Conservation (phyloP, 2,329 filamentous ascomycete species). For the Penicillium sp. region DNA sequence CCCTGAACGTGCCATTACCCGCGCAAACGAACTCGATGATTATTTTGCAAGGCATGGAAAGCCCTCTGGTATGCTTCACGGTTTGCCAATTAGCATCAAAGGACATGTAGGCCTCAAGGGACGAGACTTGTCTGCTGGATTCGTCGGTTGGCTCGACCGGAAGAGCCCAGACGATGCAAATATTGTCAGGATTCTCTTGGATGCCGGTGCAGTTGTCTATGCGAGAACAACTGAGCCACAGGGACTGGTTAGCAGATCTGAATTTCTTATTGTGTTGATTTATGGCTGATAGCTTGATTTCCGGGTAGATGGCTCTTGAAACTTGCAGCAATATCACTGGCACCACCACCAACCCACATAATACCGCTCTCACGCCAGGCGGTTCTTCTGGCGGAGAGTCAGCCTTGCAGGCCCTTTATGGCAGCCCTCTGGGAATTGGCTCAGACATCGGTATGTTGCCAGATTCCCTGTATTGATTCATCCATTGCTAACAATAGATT, state of each 20-base stretch:
- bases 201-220: constrained; percentile 32
- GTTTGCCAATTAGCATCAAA: constrained; percentile 52
- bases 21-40: constrained; percentile 43
- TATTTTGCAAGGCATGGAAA: constrained; percentile 29
- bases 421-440: constrained; percentile 24
- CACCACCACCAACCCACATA: constrained; percentile 24
- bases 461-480: neutral
- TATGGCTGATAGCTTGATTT: neutral
- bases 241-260: constrained; percentile 7
- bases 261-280: neutral
- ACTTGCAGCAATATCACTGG: constrained; percentile 32
- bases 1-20: constrained; percentile 43
- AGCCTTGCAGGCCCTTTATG: constrained; percentile 21
- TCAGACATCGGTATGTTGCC: constrained; percentile 19
- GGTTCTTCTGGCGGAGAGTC: constrained; percentile 26
- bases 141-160: constrained; percentile 27
- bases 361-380: constrained; percentile 20
- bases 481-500: neutral
- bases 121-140: constrained; percentile 25
- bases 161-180: constrained; percentile 23
- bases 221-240: constrained; percentile 32
- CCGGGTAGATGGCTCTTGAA: constrained; percentile 28
- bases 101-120: constrained; percentile 28
- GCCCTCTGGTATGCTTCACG: constrained; percentile 52
- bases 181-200: constrained; percentile 26